These are phyloP conservation scores for Viola odorata DNA, from an alignment of 345 rosid genomes.

Conservation along the genomic window DNA sequence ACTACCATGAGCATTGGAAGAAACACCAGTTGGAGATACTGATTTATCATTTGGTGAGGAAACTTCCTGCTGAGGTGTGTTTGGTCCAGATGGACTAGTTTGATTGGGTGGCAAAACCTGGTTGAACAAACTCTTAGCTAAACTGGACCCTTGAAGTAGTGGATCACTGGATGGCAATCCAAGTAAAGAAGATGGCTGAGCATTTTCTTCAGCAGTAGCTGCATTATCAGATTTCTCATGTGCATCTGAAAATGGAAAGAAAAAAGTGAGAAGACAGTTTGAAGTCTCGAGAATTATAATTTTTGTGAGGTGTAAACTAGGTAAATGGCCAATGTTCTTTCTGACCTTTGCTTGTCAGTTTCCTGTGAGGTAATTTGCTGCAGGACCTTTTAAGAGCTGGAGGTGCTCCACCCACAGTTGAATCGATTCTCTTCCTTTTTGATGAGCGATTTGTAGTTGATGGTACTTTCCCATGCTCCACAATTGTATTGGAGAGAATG, in stretches of 20 bases:
- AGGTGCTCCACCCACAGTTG: constrained; percentile 32
- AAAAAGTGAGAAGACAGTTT: neutral
- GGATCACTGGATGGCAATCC: constrained; percentile 21
- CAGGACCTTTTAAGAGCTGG: constrained; percentile 43
- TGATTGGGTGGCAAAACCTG: constrained; percentile 34
- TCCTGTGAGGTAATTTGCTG: constrained; percentile 22
- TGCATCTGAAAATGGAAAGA: neutral
- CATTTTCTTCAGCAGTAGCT: constrained; percentile 14
- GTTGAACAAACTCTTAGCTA: constrained; percentile 70
- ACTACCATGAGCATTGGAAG: constrained; percentile 31
- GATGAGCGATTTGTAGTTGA: constrained; percentile 26
- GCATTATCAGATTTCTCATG: constrained; percentile 10
- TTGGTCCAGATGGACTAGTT: constrained; percentile 43
- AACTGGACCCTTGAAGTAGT: constrained; percentile 33
- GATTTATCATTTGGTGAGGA: constrained; percentile 33
- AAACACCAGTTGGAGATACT: constrained; percentile 28
- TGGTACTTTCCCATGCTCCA: constrained; percentile 18
- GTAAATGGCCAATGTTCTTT: neutral
- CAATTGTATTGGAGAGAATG: constrained; percentile 20
- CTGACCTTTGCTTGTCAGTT: constrained; percentile 37
- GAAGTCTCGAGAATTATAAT: constrained; percentile 1
- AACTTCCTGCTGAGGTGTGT: constrained; percentile 54
- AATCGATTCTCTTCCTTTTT: constrained; percentile 46
- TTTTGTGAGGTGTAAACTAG: neutral
- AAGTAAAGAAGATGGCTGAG: constrained; percentile 21